Base-by-base conservation (phyloP, 1,139 yeast species). In the Arxiozyma bovina region DNA sequence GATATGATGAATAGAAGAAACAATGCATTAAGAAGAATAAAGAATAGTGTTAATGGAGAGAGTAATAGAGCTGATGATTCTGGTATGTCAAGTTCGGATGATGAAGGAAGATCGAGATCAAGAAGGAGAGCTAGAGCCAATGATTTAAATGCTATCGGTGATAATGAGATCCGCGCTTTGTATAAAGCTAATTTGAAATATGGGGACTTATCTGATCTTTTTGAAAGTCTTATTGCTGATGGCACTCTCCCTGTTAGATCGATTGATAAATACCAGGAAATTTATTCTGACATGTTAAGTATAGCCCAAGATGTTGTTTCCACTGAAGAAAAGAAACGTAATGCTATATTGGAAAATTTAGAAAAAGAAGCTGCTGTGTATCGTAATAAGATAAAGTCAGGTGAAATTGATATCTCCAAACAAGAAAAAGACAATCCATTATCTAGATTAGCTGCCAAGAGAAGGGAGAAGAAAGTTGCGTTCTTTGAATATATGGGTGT, bases 401-500 rank as follows among this genome's bases (percentile, higher is more conserved):
- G 77, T 66, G 63, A 75, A 68, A 58, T 79, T 71, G 50, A 66
- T 25, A 48, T 59, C 0, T 67, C 69, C 6, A 63, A 63, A 17
- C 64, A 62, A 52, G 64, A 63, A 8, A 63, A 63, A 45, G 67
- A 62, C 34, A 71, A 69, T 53, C 75, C 80, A 68, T 63, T 81
- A 75, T 82, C 79, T 61, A 61, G 82, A 73, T 66, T 74, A 65
- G 65, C 73, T 53, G 66, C 74, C 52, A 79, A 85, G 73, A 76
- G 85, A 73, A 83, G 84, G 73, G 85, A 94, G 74, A 79, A 88
- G 73, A 88, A 86, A 69, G 98, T 98, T 0, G 87, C 90, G 25
- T 72, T 93, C 55, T 90, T 94, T 71, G 96, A 89, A 63, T 90
- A 85, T 70, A 86, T 84, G 55, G 95, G 93, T 34, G 96, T 91